A percentile compares a stretch with the other conserved stretches of the same genome.
Evolutionary conservation across 768 basidiomycete species (phyloP).

Genomic region (Tylopilus sp.): DNA sequence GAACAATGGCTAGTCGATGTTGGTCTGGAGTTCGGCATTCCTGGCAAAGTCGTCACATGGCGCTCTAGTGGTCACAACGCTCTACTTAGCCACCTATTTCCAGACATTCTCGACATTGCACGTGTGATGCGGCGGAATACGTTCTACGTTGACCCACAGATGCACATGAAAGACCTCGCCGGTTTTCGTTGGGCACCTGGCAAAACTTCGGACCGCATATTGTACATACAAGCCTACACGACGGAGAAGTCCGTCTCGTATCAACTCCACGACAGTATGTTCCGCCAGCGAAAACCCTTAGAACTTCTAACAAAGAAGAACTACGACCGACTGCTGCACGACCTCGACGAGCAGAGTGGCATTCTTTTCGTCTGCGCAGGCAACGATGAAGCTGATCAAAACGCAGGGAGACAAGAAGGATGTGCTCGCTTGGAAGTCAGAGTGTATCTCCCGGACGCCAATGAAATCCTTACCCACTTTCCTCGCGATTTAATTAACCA

Average conservation of each 20-base stretch:
- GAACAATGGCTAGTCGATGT: constrained; percentile 2
- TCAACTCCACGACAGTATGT: constrained; percentile 8
- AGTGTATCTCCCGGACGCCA: background rate
- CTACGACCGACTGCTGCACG: background rate
- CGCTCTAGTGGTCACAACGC: background rate
- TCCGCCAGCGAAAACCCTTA: background rate
- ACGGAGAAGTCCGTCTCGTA: constrained; percentile 6
- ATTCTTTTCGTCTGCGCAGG: constrained; percentile 1
- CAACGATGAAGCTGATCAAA: background rate
- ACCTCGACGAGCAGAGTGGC: background rate
- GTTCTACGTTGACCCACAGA: background rate
- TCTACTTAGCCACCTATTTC: background rate
- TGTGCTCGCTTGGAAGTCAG: constrained; percentile 5
- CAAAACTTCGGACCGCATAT: background rate
- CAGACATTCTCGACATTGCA: background rate
- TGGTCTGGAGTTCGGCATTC: background rate
- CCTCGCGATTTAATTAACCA: background rate
- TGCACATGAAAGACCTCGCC: constrained; percentile 7
- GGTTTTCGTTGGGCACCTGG: background rate
- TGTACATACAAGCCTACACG: constrained; percentile 8
- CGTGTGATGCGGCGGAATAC: accelerated
- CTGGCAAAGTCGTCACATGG: background rate
- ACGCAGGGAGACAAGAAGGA: background rate
- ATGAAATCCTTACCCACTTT: background rate
- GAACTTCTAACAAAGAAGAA: background rate